Conservation (phyloP, 2,329 filamentous ascomycete species). For the Sporothrix pallida region DNA sequence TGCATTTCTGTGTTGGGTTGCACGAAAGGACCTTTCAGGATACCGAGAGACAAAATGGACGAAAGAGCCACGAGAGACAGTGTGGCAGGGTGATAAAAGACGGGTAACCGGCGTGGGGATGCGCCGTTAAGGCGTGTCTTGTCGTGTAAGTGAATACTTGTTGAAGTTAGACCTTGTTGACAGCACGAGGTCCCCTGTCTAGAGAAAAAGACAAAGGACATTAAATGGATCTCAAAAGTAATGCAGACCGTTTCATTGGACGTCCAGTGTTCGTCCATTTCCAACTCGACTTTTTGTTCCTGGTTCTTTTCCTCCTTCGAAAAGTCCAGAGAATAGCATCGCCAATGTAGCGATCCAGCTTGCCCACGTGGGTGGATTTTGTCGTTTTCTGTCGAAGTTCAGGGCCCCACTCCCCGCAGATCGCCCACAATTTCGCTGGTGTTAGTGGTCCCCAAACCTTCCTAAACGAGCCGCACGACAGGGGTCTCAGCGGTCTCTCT, state of each 20-base stretch:
- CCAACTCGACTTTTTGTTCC: neutral
- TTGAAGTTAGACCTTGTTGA: too few species aligned
- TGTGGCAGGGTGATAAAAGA: neutral
- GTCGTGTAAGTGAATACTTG: neutral
- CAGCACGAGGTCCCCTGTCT: neutral
- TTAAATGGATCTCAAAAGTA: neutral
- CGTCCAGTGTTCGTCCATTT: neutral
- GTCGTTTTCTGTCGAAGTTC: neutral
- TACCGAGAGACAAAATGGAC: neutral
- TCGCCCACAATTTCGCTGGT: neutral
- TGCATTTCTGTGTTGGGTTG: neutral
- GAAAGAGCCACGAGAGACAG: neutral
- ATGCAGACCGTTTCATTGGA: neutral
- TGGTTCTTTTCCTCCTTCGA: neutral
- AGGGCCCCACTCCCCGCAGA: neutral
- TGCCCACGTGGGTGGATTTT: constrained; percentile 18
- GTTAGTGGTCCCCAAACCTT: constrained; percentile 8
- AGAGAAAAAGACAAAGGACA: neutral
- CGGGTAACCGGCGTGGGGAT: neutral
- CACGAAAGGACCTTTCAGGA: constrained; percentile 17
- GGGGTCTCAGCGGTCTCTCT: neutral
- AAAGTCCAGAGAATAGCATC: neutral
- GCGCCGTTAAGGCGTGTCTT: neutral
- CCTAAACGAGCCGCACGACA: constrained; percentile 9
- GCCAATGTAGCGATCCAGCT: constrained; percentile 13